Evolutionary conservation across 2,329 filamentous ascomycete genomes (phyloP).

Genomic region (Cladosporium sp.): DNA sequence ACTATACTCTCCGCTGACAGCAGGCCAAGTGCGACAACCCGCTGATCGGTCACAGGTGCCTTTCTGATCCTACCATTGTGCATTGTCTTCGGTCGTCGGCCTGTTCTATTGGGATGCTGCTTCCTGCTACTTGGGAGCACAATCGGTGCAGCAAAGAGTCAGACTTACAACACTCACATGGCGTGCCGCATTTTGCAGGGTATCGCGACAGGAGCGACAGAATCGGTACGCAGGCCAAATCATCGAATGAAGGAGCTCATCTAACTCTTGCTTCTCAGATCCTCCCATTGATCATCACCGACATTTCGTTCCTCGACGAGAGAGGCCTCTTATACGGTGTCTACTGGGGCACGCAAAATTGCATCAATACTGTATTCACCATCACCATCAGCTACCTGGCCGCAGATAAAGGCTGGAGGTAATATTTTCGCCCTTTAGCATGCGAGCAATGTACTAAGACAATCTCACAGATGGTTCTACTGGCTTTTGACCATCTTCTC

Average conservation of each 20-base stretch:
- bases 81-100: slow-evolving; percentile 39
- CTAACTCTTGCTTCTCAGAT: slow-evolving; percentile 13
- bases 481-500: slow-evolving; percentile 37
- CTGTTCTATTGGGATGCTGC: slow-evolving; percentile 30
- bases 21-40: too few species aligned
- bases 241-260: neutral
- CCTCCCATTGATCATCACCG: slow-evolving; percentile 37
- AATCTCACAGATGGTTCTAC: slow-evolving; percentile 35
- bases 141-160: slow-evolving; percentile 33
- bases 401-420: slow-evolving; percentile 34
- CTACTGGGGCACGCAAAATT: slow-evolving; percentile 39
- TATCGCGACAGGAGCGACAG: slow-evolving; percentile 37
- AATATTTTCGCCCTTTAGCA: neutral
- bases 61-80: slow-evolving; percentile 39
- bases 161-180: slow-evolving; percentile 35
- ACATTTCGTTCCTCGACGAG: slow-evolving; percentile 40
- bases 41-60: slow-evolving; percentile 10
- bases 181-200: slow-evolving; percentile 33
- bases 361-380: slow-evolving; percentile 31
- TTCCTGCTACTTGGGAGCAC: slow-evolving; percentile 31
- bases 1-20: neutral
- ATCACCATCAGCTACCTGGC: slow-evolving; percentile 36
- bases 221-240: slow-evolving; percentile 24
- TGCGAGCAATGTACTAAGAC: neutral
- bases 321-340: slow-evolving; percentile 34